These are phyloP conservation scores for Aurantiochytrium sp. DNA, from an alignment of 108 stramenopile genomes.

Conservation along the genomic window DNA sequence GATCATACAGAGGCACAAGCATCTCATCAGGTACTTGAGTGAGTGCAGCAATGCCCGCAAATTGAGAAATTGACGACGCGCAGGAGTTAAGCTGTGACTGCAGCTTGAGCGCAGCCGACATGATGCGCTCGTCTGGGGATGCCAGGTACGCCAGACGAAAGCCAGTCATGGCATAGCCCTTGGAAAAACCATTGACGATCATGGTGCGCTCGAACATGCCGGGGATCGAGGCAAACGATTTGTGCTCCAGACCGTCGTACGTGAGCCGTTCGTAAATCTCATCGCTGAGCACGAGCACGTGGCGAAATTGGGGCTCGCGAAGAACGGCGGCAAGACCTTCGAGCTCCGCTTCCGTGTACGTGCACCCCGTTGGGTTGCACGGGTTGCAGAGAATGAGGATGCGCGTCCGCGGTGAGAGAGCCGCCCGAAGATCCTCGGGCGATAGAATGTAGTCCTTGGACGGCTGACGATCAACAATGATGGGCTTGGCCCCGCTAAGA, in stretches of 20 bases:
- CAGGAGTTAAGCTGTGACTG: constrained; percentile 86
- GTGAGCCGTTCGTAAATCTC: constrained; percentile 94
- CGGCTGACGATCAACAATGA: constrained; percentile 71
- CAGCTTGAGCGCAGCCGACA: constrained; percentile 66
- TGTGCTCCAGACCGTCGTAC: constrained; percentile 66
- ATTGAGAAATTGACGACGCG: constrained; percentile 83
- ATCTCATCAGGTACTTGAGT: constrained; percentile 58
- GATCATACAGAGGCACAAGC: constrained; percentile 54
- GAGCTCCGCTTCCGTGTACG: constrained; percentile 56
- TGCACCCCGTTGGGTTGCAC: constrained; percentile 87
- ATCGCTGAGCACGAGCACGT: constrained; percentile 74
- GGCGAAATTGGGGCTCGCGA: constrained; percentile 48
- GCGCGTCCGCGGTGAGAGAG: constrained; percentile 62
- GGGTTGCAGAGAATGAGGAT: constrained; percentile 91
- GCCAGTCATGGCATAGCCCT: constrained; percentile 95
- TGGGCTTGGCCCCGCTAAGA: constrained; percentile 69
- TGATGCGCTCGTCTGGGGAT: constrained; percentile 51
- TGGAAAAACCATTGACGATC: constrained; percentile 86
- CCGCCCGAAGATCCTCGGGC: constrained; percentile 53
- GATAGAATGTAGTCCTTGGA: constrained; percentile 73
- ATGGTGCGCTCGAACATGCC: constrained; percentile 75
- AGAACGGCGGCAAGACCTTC: constrained; percentile 60
- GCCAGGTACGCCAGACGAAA: constrained; percentile 82
- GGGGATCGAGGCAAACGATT: constrained; percentile 68
- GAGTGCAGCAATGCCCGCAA: constrained; percentile 80